A percentile compares a stretch with the other conserved stretches of the same genome.
phyloP scores from a whole-genome alignment of 1,139 yeast genomes.

The Suhomyces bokatorum region DNA sequence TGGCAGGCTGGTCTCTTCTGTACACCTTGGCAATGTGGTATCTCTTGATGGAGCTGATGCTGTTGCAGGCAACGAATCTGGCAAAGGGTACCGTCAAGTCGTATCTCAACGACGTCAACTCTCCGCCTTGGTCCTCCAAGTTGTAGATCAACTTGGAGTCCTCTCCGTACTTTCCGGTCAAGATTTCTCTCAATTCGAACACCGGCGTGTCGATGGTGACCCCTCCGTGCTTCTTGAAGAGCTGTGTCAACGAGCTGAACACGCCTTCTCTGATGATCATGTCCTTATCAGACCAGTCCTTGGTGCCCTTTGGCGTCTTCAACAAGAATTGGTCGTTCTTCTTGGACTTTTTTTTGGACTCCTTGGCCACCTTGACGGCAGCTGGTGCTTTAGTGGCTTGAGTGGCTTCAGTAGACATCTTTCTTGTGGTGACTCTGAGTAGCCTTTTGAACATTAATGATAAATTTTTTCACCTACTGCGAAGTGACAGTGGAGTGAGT shows the following conservation, averaged over 20 bases:
- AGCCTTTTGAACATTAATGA: conserved; percentile 15
- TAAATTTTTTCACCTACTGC: conserved; percentile 6
- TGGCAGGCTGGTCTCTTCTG: conserved; percentile 98
- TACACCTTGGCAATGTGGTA: conserved; percentile 97
- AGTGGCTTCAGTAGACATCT: conserved; percentile 24
- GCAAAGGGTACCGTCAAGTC: conserved; percentile 98
- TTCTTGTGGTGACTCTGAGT: conserved; percentile 12
- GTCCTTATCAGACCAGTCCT: conserved; percentile 97
- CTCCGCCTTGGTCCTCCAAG: conserved; percentile 98
- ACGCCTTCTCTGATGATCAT: conserved; percentile 92
- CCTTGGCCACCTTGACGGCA: conserved; percentile 9
- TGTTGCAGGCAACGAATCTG: conserved; percentile 92
- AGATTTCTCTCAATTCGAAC: conserved; percentile 89
- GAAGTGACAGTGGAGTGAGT: neutral
- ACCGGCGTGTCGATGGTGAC: conserved; percentile 98
- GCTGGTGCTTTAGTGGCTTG: conserved; percentile 16
- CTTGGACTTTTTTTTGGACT: conserved; percentile 32
- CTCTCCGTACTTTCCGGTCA: conserved; percentile 97
- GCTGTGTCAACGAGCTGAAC: conserved; percentile 64
- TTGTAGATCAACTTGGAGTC: conserved; percentile 94
- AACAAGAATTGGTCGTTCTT: conserved; percentile 56
- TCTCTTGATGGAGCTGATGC: conserved; percentile 83
- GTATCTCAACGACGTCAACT: conserved; percentile 88
- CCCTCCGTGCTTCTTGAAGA: conserved; percentile 95
- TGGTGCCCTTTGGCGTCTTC: conserved; percentile 96